Evolutionary conservation across 2,329 filamentous ascomycete species (phyloP), one percentile per base, ranked within the genome.

Genomic region (Colletotrichum chrysophilum): DNA sequence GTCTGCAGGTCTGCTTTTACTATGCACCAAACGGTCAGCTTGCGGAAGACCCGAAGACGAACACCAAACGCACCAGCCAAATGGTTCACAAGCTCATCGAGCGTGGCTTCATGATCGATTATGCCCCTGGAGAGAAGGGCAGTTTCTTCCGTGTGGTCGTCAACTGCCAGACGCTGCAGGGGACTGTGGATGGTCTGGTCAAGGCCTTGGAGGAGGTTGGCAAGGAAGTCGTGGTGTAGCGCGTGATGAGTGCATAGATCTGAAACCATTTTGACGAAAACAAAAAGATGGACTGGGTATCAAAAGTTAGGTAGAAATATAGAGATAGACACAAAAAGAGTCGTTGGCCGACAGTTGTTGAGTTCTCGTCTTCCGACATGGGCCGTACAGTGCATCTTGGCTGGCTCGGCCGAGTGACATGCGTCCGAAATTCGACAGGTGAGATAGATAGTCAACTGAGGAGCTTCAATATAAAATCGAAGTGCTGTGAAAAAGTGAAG

Each of bases 1-100:
- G 96, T 85, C 87, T 98, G 82, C 97, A 98, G 86, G 94, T 98
- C 26, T 98, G 96, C 87, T 98, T 98, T 84, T 98, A 98, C 83
- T 96, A 94, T 80, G 92, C 93, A 0, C 91, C 91, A 0, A 87
- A 87, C 2, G 91, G 92, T 4, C 80, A 84, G 73, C 77, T 94
- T 58, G 79, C 84, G 0, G 83, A 83, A 1, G 83, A 87, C 18
- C 78, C 82, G 7, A 83, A 83, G 48, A 84, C 82, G 68, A 92
- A 91, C 80, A 90, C 89, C 36, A 80, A 82, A 55, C 83, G 85
- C 55, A 91, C 90, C 36, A 84, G 86, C 78, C 81, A 78, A 10
- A 89, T 91, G 80, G 89, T 88, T 2, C 81, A 83, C 66, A 84
- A 80, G 78, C 82, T 92, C 76, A 86, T 91, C 14, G 76, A 79